Evolutionary conservation across 768 basidiomycete species (phyloP), one percentile per base, ranked within the genome.

Genomic region (Hortiboletus campestris): DNA sequence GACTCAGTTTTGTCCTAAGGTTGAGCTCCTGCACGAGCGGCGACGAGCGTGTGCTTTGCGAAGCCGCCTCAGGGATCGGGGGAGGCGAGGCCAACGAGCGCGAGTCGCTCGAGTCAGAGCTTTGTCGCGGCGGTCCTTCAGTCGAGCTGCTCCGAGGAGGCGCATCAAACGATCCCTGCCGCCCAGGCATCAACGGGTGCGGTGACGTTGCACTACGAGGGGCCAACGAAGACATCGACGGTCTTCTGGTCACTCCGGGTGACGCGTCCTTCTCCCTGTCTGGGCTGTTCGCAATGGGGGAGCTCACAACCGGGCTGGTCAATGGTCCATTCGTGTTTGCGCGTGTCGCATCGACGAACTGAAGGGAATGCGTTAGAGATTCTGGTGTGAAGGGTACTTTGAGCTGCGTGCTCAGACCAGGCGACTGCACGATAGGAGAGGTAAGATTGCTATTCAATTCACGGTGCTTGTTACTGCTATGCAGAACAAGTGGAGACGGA

Each of bases 1-100:
- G 73, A 31, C 87, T 89, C 9, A 91, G 74, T 63, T 89, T 91
- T 0, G 80, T 76, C 7, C 80, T 79, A 12, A 89, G 70, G 0
- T 71, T 60, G 12, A 47, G 36, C n/a, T 67, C 74, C 13, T 75
- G 70, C 10, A 43, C 40, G 28, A 72, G 57, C 0, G 71, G 66
- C 16, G 65, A 66, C 5, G 50, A 45, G 4, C 70, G 70, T 11
- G 67, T 25, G 46, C 44, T 57, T 29, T 63, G 70, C 0, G 81
- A 78, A 2, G 65, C 53, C 28, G 75, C 74, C 4, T 80, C 77
- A 0, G 53, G 68, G 2, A 78, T 61, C 2, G 76, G 72, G 1
- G 75, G 71, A 1, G 80, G 77, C 3, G 81, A 78, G 2, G 75
- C 55, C 35, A 74, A 67, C 9, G 73, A 72, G 13, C 71, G 72